phyloP scores from a whole-genome alignment of 805 yeast species.

The Starmera quercuum region DNA sequence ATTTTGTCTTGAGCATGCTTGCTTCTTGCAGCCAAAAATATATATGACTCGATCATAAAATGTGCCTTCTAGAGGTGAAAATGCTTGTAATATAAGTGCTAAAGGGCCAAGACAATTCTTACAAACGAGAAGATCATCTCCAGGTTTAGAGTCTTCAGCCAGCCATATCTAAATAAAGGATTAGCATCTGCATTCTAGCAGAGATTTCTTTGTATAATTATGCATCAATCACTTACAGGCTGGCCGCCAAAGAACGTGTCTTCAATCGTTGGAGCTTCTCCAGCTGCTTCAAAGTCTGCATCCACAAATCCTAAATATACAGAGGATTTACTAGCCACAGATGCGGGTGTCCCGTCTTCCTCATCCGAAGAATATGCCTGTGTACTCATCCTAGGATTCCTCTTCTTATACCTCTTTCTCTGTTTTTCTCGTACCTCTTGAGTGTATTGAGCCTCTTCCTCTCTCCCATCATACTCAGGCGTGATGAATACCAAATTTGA shows the following conservation, averaged over 20 bases:
- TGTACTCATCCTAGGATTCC: too few species aligned
- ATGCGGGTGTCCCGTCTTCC: background rate
- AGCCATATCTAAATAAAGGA: constrained; percentile 42
- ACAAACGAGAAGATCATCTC: constrained; percentile 48
- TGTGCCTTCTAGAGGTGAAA: constrained; percentile 65
- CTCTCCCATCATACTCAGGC: too few species aligned
- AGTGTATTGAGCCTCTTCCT: too few species aligned
- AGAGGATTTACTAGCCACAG: constrained; percentile 22
- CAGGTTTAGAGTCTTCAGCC: constrained; percentile 50
- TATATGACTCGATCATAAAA: constrained; percentile 78
- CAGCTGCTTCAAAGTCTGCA: constrained; percentile 39
- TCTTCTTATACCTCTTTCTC: too few species aligned
- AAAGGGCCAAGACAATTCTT: constrained; percentile 53
- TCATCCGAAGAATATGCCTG: constrained; percentile 42
- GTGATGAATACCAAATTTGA: too few species aligned
- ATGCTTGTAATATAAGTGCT: constrained; percentile 71
- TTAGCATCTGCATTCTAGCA: background rate
- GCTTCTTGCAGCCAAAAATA: constrained; percentile 63
- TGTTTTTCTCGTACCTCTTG: too few species aligned
- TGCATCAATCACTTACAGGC: constrained; percentile 30
- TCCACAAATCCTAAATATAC: constrained; percentile 63
- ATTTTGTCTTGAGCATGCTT: constrained; percentile 55
- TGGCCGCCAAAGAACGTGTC: constrained; percentile 82
- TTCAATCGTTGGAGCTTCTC: constrained; percentile 37
- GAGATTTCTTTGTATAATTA: background rate